Base-by-base conservation (phyloP, 2,329 filamentous ascomycete species). In the Exophiala viscosa region DNA sequence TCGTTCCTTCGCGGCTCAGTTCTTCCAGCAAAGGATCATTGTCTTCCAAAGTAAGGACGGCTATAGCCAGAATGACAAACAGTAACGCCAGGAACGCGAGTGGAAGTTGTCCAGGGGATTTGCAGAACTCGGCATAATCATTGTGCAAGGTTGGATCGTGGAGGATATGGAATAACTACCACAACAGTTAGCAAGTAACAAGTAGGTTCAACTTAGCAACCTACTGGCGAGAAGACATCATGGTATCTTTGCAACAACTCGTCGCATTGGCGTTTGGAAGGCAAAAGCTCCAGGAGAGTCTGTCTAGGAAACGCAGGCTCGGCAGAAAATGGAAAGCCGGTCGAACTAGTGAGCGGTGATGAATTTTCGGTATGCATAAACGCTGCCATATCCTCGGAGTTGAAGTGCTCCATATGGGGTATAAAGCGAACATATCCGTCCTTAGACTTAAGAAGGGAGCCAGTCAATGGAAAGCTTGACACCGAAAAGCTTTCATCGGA, bases 131-230 rank as follows among this genome's bases (percentile, higher is more conserved):
- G 35, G 66, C 63, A 52, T 72, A 73, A 49, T 71, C 68, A 11
- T 63, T 64, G 33, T 70, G 65, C 34, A 73, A 73, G 3, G 69
- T 70, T 40, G 69, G 62, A 50, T 73, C 70, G 45, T 73, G 70
- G 8, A 73, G 65, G 40, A 73, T 66, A 58, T 73, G 70, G 44
- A 72, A 73, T 10, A 73, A 60, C 62, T 60, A 50, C 32, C 18
- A 20, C 10, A 20, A 42, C 45, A 7, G 36, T 48, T 15, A 58
- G 36, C 13, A 11, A 13, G 28, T 7, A 13, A 23, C 45, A 39
- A 36, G 3, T 23, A 14, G 15, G 15, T 34, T 42, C 52, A 20
- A 31, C 17, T 1, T 11, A 34, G 17, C n/a, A 14, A 55, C 68
- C 20, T 64, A 71, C 69, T 14, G 69, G 67, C 14, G 69, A 71